Base-by-base conservation (phyloP, 169 alveolate species). In the Theileria annulata region DNA sequence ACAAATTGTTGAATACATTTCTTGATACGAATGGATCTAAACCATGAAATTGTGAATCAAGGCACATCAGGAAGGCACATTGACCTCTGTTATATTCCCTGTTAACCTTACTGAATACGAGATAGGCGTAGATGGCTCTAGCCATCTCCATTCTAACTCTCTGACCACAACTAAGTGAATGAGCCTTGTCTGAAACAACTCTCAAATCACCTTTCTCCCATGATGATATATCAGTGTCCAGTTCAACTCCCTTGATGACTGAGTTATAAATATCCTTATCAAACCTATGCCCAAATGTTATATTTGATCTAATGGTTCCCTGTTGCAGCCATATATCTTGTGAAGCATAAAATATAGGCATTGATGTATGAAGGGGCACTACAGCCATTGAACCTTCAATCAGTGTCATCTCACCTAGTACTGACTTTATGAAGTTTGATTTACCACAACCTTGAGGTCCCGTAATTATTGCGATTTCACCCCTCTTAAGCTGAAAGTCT, bases 101-200 rank as follows among this genome's bases (percentile, higher is more conserved):
- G 54, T 82, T 82, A 19, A 77, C 86, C 77, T 77, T 71, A 80
- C 77, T 76, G 81, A 75, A 77, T 5, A 86, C 58, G 70, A 80
- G n/a, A 37, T 81, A 81, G 1, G 88, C 89, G 80, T 96, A 96
- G 3, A 96, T 71, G 6, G 98, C 97, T 58, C 99, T 71, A 13
- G 99, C 99, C 68, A 96, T 86, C 74, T 95, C 85, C 12, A 96
- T 77, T 73, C 99, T 88, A 0, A 97, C 97, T 15, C 96, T 88
- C 79, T 96, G 96, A 0, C 99, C 99, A 71, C 98, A 98, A 79
- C 96, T 91, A 54, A 96, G 70, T 15, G 84, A 71, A 35, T 63
- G 60, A 0, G 82, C 90, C 30, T 84, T 59, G 48, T 84, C 82
- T 9, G 86, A 76, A 21, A 84, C 51, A 47, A 42, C 79, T 25